Conservation (phyloP, 352 stramenopile species). For the Pythium utonaiense region DNA sequence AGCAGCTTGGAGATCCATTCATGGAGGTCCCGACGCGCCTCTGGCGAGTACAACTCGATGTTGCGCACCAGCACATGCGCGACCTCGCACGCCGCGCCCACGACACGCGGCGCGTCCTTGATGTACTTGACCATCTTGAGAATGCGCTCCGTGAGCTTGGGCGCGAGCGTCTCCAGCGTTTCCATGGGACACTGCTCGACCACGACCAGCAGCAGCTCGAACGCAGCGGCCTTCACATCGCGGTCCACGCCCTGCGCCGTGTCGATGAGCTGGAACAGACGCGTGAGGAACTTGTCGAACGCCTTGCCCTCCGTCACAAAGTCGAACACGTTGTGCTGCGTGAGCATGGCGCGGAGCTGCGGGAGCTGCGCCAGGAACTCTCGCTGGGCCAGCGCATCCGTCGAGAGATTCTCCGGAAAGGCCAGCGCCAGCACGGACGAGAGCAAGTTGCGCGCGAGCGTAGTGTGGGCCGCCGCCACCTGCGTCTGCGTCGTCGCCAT, state of each 20-base stretch:
- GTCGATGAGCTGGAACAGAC: conserved; percentile 59
- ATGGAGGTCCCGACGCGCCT: conserved; percentile 56
- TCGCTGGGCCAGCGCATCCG: conserved; percentile 32
- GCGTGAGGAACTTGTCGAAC: conserved; percentile 66
- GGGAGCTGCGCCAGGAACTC: conserved; percentile 49
- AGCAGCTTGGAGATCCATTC: conserved; percentile 62
- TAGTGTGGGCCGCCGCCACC: conserved; percentile 26
- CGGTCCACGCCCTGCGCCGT: conserved; percentile 28
- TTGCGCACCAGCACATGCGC: conserved; percentile 42
- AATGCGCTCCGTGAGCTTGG: conserved; percentile 60
- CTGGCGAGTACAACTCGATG: conserved; percentile 46
- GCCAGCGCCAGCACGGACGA: conserved; percentile 72
- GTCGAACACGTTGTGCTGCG: conserved; percentile 72
- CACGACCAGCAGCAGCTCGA: conserved; percentile 56
- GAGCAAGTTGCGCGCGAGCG: conserved; percentile 74
- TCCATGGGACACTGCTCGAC: conserved; percentile 58
- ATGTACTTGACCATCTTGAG: conserved; percentile 69
- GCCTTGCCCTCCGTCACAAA: conserved; percentile 72
- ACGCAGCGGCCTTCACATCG: conserved; percentile 40
- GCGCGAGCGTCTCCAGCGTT: conserved; percentile 45
- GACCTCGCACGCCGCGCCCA: conserved; percentile 41
- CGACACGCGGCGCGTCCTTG: conserved; percentile 27
- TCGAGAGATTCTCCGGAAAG: conserved; percentile 54
- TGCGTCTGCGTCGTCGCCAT: conserved; percentile 15
- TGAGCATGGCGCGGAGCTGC: conserved; percentile 43